Base-by-base conservation (phyloP, 306 rosid genomes). In the Dalbergia cultrata region DNA sequence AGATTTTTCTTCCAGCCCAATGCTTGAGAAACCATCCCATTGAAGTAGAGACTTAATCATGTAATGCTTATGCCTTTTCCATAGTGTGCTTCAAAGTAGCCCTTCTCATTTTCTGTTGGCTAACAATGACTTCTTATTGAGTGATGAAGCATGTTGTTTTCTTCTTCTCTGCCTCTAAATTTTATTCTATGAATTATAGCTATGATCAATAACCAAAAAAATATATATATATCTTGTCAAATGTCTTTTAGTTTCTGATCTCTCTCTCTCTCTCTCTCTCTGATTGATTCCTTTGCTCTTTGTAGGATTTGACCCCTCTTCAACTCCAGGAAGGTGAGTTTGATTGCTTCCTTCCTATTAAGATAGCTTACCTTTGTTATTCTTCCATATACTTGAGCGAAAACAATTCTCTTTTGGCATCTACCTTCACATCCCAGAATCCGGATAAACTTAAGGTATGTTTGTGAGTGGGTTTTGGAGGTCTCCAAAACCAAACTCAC, bases 231-330 rank as follows among this genome's bases (percentile, higher is more conserved):
- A 33, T 52, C 52, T 10, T 72, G 9, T 34, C 7, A 8, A n/a
- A 33, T 22, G 18, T 50, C 10, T 21, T 13, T n/a, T 35, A 49
- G 60, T 83, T 70, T 67, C 54, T 83, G 31, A 54, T 54, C 18
- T 70, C 17, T 31, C 37, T 52, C 34, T 31, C 37, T 52, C 34
- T 82, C 54, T 74, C 56, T 68, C 57, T 26, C 73, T 83, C 49
- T 67, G 61, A 59, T 65, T 41, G 37, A 52, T 74, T 87, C 70
- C 74, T 77, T 68, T 87, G 26, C 83, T 68, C 53, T 77, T 86
- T 90, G 86, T 91, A 93, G 98, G 98, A 93, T 71, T 84, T 93
- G 90, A 87, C 97, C 47, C 98, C 98, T 21, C 82, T 85, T 59
- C 94, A 93, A 85, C 91, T 93, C 72, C 97, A 91, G 83, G 91